These are phyloP conservation scores for Pythium pyrilobum DNA, from an alignment of 352 stramenopile genomes.

Conservation along the genomic window DNA sequence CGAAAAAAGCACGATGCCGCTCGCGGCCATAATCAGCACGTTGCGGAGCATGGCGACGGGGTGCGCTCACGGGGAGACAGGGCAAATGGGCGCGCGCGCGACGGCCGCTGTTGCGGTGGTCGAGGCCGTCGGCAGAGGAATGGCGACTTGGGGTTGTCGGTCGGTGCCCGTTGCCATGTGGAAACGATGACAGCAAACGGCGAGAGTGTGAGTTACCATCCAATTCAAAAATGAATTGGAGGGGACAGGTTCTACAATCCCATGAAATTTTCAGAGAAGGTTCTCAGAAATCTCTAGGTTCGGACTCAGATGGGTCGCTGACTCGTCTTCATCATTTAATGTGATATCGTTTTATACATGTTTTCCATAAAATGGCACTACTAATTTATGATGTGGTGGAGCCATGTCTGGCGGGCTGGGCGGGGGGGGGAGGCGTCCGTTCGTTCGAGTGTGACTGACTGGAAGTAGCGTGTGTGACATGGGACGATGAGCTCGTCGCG, in stretches of 20 bases:
- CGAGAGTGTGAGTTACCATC: neutral
- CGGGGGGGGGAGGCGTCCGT: too few relatives aligned
- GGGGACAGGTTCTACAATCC: constrained; percentile 5
- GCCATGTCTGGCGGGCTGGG: neutral
- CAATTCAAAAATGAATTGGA: constrained; percentile 18
- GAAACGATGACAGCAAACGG: neutral
- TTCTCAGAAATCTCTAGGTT: constrained; percentile 10
- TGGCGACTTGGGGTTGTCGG: too few relatives aligned
- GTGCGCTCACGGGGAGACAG: too few relatives aligned
- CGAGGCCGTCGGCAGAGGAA: too few relatives aligned
- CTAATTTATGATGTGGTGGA: neutral
- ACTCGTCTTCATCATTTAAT: neutral
- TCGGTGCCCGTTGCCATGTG: constrained; percentile 2
- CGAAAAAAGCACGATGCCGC: constrained; percentile 91
- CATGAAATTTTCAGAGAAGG: constrained; percentile 17
- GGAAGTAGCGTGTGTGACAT: constrained; percentile 4
- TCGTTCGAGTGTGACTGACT: neutral
- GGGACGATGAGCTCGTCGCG: constrained; percentile 4
- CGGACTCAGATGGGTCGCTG: neutral
- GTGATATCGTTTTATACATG: neutral
- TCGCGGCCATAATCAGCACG: constrained; percentile 90
- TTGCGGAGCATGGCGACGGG: constrained; percentile 80
- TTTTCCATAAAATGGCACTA: neutral
- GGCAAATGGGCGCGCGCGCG: too few relatives aligned
- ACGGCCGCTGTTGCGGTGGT: too few relatives aligned